Percentiles rank a stretch among this genome's conserved stretches.
Evolutionary conservation across 1,284 basidiomycete genomes (phyloP).

Genomic region (Puccinia brachypodii): DNA sequence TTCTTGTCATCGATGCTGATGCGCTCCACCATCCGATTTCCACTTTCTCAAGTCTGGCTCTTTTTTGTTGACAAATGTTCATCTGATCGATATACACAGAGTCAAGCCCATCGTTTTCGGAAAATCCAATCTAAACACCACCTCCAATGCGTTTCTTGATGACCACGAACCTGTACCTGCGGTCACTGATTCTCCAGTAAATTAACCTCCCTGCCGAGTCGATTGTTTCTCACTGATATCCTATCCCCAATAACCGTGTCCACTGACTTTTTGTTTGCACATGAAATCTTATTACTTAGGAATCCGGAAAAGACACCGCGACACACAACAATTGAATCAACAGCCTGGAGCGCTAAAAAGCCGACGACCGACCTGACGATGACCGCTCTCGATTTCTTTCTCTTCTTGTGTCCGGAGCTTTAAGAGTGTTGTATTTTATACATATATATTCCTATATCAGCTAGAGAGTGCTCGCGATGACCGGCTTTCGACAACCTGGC

Average conservation of each 20-base stretch:
- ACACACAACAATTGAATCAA: not conserved
- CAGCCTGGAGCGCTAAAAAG: not conserved
- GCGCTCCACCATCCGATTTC: not conserved
- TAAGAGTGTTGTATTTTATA: constrained; percentile 18
- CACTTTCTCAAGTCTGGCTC: not conserved
- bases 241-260: not conserved
- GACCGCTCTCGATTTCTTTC: not conserved
- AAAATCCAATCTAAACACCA: constrained; percentile 44
- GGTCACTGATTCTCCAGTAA: not conserved
- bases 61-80: not conserved
- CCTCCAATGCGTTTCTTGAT: constrained; percentile 25
- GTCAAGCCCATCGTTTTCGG: constrained; percentile 45
- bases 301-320: not conserved
- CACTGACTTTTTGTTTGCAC: not conserved
- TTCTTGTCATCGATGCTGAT: not conserved
- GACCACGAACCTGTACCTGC: not conserved
- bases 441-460: not conserved
- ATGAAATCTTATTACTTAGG: not conserved
- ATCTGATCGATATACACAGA: not conserved
- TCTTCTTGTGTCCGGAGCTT: constrained; percentile 11
- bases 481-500: not conserved
- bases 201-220: not conserved
- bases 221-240: not conserved
- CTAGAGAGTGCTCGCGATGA: not conserved
- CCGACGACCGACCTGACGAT: not conserved